phyloP scores from a whole-genome alignment of 1,139 yeast species.

The Meyerozyma carpophila region DNA sequence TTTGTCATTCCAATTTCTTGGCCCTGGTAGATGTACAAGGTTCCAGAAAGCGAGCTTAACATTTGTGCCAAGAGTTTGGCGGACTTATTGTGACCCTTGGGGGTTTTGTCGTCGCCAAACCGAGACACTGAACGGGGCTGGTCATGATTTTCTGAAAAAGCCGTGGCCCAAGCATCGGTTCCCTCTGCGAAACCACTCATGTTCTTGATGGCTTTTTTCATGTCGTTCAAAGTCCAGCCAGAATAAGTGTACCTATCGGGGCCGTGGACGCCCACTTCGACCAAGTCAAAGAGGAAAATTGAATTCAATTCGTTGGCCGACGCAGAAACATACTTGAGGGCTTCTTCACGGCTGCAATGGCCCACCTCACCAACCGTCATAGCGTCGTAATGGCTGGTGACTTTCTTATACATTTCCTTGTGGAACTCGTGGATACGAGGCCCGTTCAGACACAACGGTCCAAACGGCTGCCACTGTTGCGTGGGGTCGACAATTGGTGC shows the following conservation, averaged over 20 bases:
- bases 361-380: slow-evolving; percentile 59
- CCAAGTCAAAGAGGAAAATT: slow-evolving; percentile 47
- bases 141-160: slow-evolving; percentile 55
- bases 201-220: slow-evolving; percentile 37
- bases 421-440: slow-evolving; percentile 56
- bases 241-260: slow-evolving; percentile 28
- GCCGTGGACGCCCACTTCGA: slow-evolving; percentile 35
- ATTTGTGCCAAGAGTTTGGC: slow-evolving; percentile 47
- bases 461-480: slow-evolving; percentile 35
- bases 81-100: slow-evolving; percentile 26
- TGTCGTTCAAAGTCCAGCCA: slow-evolving; percentile 34
- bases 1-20: slow-evolving; percentile 58
- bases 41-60: slow-evolving; percentile 47
- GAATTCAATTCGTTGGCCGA: slow-evolving; percentile 45
- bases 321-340: slow-evolving; percentile 45
- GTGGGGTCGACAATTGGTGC: slow-evolving; percentile 43
- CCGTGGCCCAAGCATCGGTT: slow-evolving; percentile 58
- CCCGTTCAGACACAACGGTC: slow-evolving; percentile 32
- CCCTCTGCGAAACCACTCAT: slow-evolving; percentile 36
- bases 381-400: slow-evolving; percentile 43
- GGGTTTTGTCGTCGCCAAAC: slow-evolving; percentile 38
- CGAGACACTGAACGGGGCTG: slow-evolving; percentile 50
- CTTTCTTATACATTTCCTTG: slow-evolving; percentile 44
- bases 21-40: slow-evolving; percentile 55
- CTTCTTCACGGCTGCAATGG: slow-evolving; percentile 33